Conservation (phyloP, 495 filamentous ascomycete species). For the Aspergillus affinis region DNA sequence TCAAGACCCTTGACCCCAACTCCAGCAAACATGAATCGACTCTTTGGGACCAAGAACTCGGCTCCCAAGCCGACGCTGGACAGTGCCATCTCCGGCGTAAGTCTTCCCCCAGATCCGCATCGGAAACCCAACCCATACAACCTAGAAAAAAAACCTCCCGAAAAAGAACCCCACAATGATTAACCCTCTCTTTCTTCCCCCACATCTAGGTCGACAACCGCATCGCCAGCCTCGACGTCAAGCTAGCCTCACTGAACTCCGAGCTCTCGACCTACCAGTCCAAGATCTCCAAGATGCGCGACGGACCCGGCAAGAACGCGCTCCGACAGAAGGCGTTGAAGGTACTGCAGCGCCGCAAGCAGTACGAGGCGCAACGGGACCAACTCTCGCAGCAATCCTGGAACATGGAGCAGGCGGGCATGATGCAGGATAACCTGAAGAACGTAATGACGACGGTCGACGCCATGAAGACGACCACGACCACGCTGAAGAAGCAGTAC, state of each 20-base stretch:
- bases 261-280: constrained; percentile 88
- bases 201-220: constrained; percentile 69
- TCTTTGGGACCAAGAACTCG: constrained; percentile 87
- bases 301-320: constrained; percentile 90
- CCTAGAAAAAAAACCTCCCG: too few relatives aligned
- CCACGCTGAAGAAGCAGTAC: constrained; percentile 90
- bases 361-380: constrained; percentile 92
- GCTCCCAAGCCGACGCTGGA: constrained; percentile 89
- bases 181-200: constrained; percentile 2
- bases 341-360: constrained; percentile 90
- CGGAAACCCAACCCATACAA: background rate
- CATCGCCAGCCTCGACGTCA: constrained; percentile 89
- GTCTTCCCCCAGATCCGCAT: constrained; percentile 8
- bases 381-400: constrained; percentile 93
- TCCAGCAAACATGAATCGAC: constrained; percentile 75
- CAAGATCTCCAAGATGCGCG: constrained; percentile 90
- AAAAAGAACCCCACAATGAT: constrained; percentile 13
- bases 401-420: constrained; percentile 99
- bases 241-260: constrained; percentile 85
- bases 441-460: constrained; percentile 99
- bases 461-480: constrained; percentile 94
- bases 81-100: constrained; percentile 80
- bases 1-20: background rate
- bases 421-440: constrained; percentile 99
- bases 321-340: constrained; percentile 95